Evolutionary conservation across 208 protist species (phyloP).

Genomic region (Trypanosoma lewisi): DNA sequence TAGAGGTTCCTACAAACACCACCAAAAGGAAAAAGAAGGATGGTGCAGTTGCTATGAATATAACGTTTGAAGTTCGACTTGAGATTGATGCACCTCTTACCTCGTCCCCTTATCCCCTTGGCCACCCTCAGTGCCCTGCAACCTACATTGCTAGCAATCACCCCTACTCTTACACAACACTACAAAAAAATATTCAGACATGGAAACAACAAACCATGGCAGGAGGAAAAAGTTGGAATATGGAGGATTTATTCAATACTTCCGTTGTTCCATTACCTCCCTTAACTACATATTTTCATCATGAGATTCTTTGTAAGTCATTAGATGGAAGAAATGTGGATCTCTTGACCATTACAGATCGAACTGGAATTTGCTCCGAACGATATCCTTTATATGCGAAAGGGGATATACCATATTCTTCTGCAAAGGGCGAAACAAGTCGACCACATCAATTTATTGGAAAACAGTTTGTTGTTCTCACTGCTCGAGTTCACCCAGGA

Average conservation of each 20-base stretch:
- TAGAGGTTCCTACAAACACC: conserved; percentile 26
- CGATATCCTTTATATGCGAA: conserved; percentile 38
- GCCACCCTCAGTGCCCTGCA: conserved; percentile 47
- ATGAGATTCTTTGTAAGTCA: conserved; percentile 82
- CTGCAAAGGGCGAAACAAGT: conserved; percentile 37
- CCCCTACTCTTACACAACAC: conserved; percentile 82
- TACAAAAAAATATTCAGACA: conserved; percentile 59
- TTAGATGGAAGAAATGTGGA: conserved; percentile 83
- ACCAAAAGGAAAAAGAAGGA: conserved; percentile 47
- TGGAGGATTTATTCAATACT: neutral
- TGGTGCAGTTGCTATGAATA: conserved; percentile 69
- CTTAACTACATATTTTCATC: conserved; percentile 72
- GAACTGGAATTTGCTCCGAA: conserved; percentile 37
- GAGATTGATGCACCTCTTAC: conserved; percentile 48
- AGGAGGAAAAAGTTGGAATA: conserved; percentile 2
- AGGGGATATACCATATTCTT: conserved; percentile 61
- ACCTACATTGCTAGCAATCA: conserved; percentile 92
- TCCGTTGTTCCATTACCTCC: neutral
- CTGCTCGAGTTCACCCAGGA: conserved; percentile 92
- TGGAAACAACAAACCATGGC: conserved; percentile 43
- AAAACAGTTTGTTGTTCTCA: conserved; percentile 80
- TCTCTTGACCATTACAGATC: conserved; percentile 86
- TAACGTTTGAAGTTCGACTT: conserved; percentile 80
- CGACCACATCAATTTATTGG: conserved; percentile 58
- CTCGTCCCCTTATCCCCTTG: conserved; percentile 34